Evolutionary conservation across 2,329 filamentous ascomycete species (phyloP).

Genomic region (Scedosporium boydii): DNA sequence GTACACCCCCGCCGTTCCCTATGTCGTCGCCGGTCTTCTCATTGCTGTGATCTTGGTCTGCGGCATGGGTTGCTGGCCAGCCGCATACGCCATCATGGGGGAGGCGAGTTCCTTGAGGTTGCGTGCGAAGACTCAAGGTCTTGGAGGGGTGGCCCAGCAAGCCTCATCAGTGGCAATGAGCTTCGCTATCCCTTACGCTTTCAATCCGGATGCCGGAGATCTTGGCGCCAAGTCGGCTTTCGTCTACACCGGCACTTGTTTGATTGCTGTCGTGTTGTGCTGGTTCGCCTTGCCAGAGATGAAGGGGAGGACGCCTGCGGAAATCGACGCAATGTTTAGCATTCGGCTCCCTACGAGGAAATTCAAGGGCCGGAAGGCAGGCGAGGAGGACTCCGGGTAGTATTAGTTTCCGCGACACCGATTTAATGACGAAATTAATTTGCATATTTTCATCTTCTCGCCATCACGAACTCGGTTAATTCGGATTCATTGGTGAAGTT

Average conservation of each 20-base stretch:
- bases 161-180: constrained; percentile 28
- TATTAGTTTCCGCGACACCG: constrained; percentile 4
- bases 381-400: background rate
- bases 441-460: no score
- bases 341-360: constrained; percentile 16
- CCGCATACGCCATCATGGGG: constrained; percentile 29
- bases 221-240: constrained; percentile 29
- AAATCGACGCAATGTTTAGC: constrained; percentile 35
- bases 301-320: constrained; percentile 33
- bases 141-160: constrained; percentile 31
- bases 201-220: constrained; percentile 27
- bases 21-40: constrained; percentile 14
- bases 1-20: background rate
- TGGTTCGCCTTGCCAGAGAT: constrained; percentile 44
- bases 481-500: no score
- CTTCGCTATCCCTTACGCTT: constrained; percentile 32
- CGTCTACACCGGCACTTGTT: constrained; percentile 24
- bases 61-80: constrained; percentile 32
- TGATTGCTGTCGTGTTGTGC: constrained; percentile 23
- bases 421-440: no score
- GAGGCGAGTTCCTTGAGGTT: constrained; percentile 34
- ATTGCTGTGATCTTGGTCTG: constrained; percentile 33
- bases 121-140: constrained; percentile 31
- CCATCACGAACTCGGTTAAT: no score
- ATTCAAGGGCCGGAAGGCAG: constrained; percentile 12